These are phyloP conservation scores for Triglochin maritima DNA, from an alignment of 106 monocot genomes.

Conservation along the genomic window DNA sequence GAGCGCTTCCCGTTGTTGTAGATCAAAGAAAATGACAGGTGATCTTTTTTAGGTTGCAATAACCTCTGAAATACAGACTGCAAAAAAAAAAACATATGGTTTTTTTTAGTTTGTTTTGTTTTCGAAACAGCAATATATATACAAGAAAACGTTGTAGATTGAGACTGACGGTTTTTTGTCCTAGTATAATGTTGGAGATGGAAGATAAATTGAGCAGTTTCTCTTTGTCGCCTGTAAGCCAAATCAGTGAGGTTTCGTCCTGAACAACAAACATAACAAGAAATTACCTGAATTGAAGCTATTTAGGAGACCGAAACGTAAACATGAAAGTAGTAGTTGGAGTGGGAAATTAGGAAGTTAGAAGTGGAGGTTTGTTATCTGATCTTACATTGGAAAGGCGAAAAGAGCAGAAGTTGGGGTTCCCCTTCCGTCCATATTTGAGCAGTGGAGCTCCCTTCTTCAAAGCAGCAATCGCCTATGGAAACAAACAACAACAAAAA, in stretches of 20 bases:
- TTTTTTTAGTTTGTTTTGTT: too few species aligned
- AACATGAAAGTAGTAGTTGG: too few species aligned
- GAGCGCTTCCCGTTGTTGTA: slow-evolving; percentile 62
- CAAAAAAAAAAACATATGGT: too few species aligned
- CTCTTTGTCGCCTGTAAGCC: slow-evolving; percentile 58
- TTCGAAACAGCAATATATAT: too few species aligned
- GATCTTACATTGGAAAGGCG: slow-evolving; percentile 62
- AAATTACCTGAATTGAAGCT: background rate
- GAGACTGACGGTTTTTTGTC: slow-evolving; percentile 85
- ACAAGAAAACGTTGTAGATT: background rate
- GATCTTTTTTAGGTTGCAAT: slow-evolving; percentile 58
- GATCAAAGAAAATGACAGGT: slow-evolving; percentile 79
- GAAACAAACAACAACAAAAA: background rate
- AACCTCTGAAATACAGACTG: slow-evolving; percentile 82
- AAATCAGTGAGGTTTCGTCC: slow-evolving; percentile 82
- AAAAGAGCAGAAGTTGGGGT: slow-evolving; percentile 73
- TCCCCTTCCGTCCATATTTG: slow-evolving; percentile 81
- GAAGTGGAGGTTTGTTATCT: too few species aligned
- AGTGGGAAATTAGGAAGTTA: too few species aligned
- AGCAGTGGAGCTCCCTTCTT: slow-evolving; percentile 83
- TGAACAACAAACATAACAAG: slow-evolving; percentile 12
- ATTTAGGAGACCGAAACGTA: too few species aligned
- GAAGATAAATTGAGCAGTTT: slow-evolving; percentile 69
- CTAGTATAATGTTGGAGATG: slow-evolving; percentile 65
- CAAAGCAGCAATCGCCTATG: slow-evolving; percentile 65